Conservation (phyloP, 179 eudicot genomes). For the Gypsophila paniculata region DNA sequence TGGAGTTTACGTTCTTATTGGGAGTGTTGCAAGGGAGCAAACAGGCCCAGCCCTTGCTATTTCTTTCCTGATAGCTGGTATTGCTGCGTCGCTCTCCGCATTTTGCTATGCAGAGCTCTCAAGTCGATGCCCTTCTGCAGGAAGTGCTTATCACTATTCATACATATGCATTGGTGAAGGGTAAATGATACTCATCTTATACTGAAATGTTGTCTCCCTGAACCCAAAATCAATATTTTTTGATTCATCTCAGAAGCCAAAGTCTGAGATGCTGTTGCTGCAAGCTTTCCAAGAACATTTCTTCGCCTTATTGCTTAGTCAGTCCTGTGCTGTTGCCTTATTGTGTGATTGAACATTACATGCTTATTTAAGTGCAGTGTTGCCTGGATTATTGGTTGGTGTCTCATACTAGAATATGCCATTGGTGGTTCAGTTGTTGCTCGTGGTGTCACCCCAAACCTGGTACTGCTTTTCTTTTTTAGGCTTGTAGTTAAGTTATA, state of each 20-base stretch:
- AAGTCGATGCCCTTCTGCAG: conserved; percentile 77
- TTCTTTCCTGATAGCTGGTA: conserved; percentile 59
- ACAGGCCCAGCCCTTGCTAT: conserved; percentile 61
- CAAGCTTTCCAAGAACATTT: conserved; percentile 3
- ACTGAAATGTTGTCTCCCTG: not conserved
- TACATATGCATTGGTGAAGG: conserved; percentile 79
- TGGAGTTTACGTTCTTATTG: conserved; percentile 72
- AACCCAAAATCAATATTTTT: not conserved
- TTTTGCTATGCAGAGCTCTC: conserved; percentile 76
- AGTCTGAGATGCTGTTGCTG: not conserved
- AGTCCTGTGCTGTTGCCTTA: not conserved
- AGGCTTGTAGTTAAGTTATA: not conserved
- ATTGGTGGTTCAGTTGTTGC: conserved; percentile 74
- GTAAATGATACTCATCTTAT: conserved; percentile 30
- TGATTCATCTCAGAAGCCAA: not conserved
- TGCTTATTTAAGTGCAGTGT: conserved; percentile 36
- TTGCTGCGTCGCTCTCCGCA: conserved; percentile 72
- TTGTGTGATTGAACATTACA: not conserved
- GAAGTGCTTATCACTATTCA: conserved; percentile 80
- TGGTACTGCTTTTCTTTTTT: conserved; percentile 34
- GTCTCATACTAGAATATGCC: conserved; percentile 60
- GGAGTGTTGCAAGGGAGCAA: conserved; percentile 69
- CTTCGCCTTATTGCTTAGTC: not conserved
- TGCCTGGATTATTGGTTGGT: conserved; percentile 82
- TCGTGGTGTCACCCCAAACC: conserved; percentile 69